These are phyloP conservation scores for Trametes polyzona DNA, from an alignment of 1,284 basidiomycete species.

Conservation along the genomic window DNA sequence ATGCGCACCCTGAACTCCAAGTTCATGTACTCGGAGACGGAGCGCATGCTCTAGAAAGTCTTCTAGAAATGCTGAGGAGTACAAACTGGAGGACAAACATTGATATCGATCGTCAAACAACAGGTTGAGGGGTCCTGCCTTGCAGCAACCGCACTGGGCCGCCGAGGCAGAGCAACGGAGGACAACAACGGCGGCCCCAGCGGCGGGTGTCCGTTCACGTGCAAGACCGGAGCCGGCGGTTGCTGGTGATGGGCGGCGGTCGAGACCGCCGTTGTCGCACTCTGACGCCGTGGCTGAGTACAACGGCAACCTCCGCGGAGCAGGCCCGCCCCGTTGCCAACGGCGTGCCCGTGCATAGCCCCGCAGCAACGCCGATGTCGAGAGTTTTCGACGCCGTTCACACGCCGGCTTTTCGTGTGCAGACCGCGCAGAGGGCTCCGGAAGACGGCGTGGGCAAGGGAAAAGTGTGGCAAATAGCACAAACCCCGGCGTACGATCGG, in stretches of 20 bases:
- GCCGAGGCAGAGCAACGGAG: background rate
- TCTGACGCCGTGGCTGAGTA: slow-evolving; percentile 8
- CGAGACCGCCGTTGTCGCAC: slow-evolving; percentile 5
- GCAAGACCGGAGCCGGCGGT: slow-evolving; percentile 3
- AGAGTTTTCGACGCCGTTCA: background rate
- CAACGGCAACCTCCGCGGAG: slow-evolving; percentile 10
- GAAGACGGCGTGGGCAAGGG: no score
- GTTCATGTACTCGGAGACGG: background rate
- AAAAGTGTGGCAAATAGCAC: background rate
- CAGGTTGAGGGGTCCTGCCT: no score
- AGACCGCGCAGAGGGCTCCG: background rate
- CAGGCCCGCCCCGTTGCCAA: slow-evolving; percentile 6
- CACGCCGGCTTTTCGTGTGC: background rate
- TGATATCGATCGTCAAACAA: no score
- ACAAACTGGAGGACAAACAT: background rate
- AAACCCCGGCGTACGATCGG: background rate
- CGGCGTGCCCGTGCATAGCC: background rate
- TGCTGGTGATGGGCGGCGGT: slow-evolving; percentile 12
- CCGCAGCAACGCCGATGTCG: background rate
- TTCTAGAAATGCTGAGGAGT: background rate
- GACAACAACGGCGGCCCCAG: no score
- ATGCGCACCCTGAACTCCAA: background rate
- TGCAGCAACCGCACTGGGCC: background rate
- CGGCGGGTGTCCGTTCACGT: background rate
- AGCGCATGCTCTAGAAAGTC: background rate